Base-by-base conservation (phyloP, 2,329 filamentous ascomycete species). In the Huntiella abstrusa region DNA sequence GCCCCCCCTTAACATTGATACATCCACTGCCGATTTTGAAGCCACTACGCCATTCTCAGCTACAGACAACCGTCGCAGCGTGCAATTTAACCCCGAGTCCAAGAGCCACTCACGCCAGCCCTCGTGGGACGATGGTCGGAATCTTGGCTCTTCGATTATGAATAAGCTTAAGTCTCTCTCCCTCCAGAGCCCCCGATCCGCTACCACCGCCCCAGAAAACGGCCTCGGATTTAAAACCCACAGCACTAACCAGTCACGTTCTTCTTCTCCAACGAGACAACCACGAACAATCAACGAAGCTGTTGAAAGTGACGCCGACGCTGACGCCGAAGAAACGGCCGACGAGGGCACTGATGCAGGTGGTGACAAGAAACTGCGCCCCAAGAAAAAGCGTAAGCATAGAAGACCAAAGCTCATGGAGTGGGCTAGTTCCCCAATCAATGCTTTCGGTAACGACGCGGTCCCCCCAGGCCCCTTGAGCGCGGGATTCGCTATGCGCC, bases 261-360 rank as follows among this genome's bases (percentile, higher is more conserved):
- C 49, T 15, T 44, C 45, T 12, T 45, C 43, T 13, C 41, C 64
- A 66, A 48, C 65, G 75, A 62, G 49, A 59, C 58, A 37, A 34
- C 33, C 41, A 10, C 28, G 41, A 13, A 43, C 41, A n/a, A 41
- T 41, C 6, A 62, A 67, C 38, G 64, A 65, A 19, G 70, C 72
- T 49, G 71, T 70, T 51, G 76, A 74, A 15, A 83, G 77, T 58
- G 83, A 87, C 58, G 75, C 69, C 11, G 79, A 82, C 55, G 78
- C 81, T 1, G 84, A 91, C 58, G 83, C 80, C 1, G 87, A 93
- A 58, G 84, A 91, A 57, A 93, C 85, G 39, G 83, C 78, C 0
- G 84, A 86, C 45, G 87, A 50, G 36, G 45, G 44, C 5, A 39
- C 42, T 10, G 44, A 42, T 8, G 36, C 94, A 57, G 70, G 69